These are phyloP conservation scores for Colletotrichum chrysophilum DNA, from an alignment of 2,329 filamentous ascomycete species.

Conservation along the genomic window DNA sequence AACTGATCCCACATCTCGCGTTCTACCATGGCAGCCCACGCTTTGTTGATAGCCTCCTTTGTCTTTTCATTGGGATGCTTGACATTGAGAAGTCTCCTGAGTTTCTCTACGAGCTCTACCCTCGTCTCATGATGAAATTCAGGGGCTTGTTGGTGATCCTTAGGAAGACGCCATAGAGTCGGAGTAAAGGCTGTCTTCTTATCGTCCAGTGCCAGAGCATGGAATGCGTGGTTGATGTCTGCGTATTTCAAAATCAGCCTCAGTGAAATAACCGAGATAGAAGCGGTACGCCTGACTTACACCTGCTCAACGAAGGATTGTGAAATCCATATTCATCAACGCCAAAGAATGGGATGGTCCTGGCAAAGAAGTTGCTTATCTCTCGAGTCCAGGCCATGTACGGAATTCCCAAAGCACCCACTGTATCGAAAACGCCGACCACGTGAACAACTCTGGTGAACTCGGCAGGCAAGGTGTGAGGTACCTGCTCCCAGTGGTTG, in stretches of 20 bases:
- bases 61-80: background rate
- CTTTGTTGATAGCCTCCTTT: background rate
- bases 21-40: background rate
- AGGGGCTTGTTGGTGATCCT: background rate
- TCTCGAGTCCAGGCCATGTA: background rate
- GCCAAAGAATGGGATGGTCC: background rate
- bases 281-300: background rate
- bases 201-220: conserved; percentile 5
- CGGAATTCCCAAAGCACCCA: conserved; percentile 12
- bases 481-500: no score
- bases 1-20: background rate
- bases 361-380: background rate
- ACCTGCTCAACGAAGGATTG: background rate
- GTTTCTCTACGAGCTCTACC: background rate
- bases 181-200: background rate
- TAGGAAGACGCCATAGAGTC: conserved; percentile 1
- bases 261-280: background rate
- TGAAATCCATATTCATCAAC: conserved; percentile 3
- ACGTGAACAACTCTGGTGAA: background rate
- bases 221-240: conserved; percentile 2
- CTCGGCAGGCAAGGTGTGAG: background rate
- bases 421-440: conserved; percentile 17
- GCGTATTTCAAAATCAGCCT: rapidly evolving
- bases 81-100: background rate
- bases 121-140: background rate